Evolutionary conservation across 2,329 filamentous ascomycete species (phyloP).

Genomic region (Nemania sp.): DNA sequence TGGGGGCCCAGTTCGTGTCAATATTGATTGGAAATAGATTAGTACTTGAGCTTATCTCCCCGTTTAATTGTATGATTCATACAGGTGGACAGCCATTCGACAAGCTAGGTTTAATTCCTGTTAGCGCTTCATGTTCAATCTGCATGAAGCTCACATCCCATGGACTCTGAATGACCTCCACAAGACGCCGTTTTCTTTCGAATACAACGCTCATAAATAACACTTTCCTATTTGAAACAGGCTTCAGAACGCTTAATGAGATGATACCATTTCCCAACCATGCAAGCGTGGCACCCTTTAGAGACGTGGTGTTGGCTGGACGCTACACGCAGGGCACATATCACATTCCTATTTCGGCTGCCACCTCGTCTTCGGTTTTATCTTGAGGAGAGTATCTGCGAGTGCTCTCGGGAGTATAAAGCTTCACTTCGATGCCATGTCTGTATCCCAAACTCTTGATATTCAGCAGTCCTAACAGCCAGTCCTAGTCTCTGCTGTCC

Average conservation of each 20-base stretch:
- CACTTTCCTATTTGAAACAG: constrained; percentile 24
- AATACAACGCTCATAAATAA: neutral
- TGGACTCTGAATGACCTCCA: neutral
- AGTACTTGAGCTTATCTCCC: constrained; percentile 4
- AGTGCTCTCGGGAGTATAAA: constrained; percentile 18
- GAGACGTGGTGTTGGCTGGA: neutral
- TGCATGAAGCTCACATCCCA: constrained; percentile 1
- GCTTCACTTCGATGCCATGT: constrained; percentile 3
- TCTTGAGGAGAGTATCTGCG: neutral
- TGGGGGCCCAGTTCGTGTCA: neutral
- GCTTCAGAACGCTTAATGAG: neutral
- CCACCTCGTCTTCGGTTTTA: constrained; percentile 9
- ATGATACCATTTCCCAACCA: constrained; percentile 13
- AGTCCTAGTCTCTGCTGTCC: neutral
- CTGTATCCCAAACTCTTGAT: neutral
- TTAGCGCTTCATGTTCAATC: neutral
- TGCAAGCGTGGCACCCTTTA: constrained; percentile 10
- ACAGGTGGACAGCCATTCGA: neutral
- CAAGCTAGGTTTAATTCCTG: constrained; percentile 7
- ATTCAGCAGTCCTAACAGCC: constrained; percentile 3
- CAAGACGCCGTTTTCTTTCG: neutral
- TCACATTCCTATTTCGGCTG: constrained; percentile 25
- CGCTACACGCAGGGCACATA: constrained; percentile 4
- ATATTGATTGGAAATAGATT: neutral
- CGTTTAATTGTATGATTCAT: neutral